Percentiles rank a stretch among this genome's conserved stretches.
These are phyloP conservation scores for Thecaphora thlaspeos DNA, from an alignment of 1,284 basidiomycete genomes.

Conservation along the genomic window DNA sequence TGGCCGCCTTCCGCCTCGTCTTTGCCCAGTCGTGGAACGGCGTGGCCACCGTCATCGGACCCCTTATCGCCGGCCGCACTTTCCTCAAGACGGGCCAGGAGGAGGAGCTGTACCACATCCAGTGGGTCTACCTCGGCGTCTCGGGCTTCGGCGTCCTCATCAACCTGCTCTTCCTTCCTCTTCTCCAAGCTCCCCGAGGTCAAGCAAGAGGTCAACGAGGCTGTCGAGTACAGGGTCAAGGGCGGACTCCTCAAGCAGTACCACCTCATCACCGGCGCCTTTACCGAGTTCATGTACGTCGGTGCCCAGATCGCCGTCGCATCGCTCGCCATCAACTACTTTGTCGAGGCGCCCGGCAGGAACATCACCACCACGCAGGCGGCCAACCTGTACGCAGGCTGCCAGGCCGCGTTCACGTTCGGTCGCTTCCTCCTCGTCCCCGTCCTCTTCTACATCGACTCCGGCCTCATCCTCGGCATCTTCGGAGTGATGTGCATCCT, in stretches of 20 bases:
- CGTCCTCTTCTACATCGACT: conserved; percentile 67
- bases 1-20: conserved; percentile 75
- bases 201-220: conserved; percentile 55
- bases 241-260: conserved; percentile 69
- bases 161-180: conserved; percentile 72
- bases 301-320: conserved; percentile 75
- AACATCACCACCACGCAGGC: conserved; percentile 14
- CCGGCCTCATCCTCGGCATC: conserved; percentile 65
- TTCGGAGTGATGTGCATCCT: conserved; percentile 61
- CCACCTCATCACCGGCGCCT: conserved; percentile 70
- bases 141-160: conserved; percentile 67
- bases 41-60: conserved; percentile 74
- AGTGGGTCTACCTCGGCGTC: conserved; percentile 80
- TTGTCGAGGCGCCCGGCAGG: conserved; percentile 21
- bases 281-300: conserved; percentile 71
- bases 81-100: conserved; percentile 71
- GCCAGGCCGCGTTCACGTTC: conserved; percentile 66
- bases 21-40: conserved; percentile 81
- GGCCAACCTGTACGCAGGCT: conserved; percentile 63
- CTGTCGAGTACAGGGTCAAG: conserved; percentile 11
- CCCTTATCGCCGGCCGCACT: conserved; percentile 73
- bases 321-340: conserved; percentile 69
- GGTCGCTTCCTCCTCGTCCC: conserved; percentile 67
- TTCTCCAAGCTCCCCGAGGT: conserved; percentile 75
- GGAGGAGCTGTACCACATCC: conserved; percentile 68